Evolutionary conservation across 1,284 basidiomycete genomes (phyloP).

Genomic region (Ceratobasidium sp.): DNA sequence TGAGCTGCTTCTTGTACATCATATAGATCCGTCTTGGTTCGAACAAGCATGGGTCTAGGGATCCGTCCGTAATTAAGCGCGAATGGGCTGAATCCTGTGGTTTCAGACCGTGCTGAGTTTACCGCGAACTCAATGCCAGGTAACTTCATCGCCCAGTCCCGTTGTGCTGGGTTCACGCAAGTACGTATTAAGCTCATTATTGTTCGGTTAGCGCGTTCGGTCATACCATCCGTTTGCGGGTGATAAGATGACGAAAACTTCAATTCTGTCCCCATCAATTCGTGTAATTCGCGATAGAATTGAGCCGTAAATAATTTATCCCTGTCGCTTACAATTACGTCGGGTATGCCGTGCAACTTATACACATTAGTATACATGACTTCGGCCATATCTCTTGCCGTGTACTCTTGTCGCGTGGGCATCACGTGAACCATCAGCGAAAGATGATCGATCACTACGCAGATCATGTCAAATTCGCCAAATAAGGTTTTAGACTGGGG

Average conservation of each 20-base stretch:
- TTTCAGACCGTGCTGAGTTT: constrained; percentile 53
- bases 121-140: constrained; percentile 60
- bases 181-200: background rate
- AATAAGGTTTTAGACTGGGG: constrained; percentile 54
- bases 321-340: constrained; percentile 14
- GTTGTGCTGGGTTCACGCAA: background rate
- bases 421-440: constrained; percentile 53
- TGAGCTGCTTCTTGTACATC: constrained; percentile 53
- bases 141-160: constrained; percentile 56
- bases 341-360: background rate
- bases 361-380: background rate
- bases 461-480: constrained; percentile 54
- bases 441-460: constrained; percentile 58
- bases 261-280: background rate
- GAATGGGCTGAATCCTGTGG: constrained; percentile 58
- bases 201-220: background rate
- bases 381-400: constrained; percentile 2
- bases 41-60: constrained; percentile 54
- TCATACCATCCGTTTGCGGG: too few species aligned
- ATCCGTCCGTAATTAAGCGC: constrained; percentile 54
- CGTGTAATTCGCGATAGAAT: background rate
- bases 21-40: constrained; percentile 51
- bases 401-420: constrained; percentile 13
- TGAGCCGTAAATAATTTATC: constrained; percentile 17
- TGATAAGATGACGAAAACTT: constrained; percentile 2